A percentile compares a stretch with the other conserved stretches of the same genome.
These are phyloP conservation scores for Stephanocyclus meneghinianus DNA, from an alignment of 352 stramenopile genomes.

Conservation along the genomic window DNA sequence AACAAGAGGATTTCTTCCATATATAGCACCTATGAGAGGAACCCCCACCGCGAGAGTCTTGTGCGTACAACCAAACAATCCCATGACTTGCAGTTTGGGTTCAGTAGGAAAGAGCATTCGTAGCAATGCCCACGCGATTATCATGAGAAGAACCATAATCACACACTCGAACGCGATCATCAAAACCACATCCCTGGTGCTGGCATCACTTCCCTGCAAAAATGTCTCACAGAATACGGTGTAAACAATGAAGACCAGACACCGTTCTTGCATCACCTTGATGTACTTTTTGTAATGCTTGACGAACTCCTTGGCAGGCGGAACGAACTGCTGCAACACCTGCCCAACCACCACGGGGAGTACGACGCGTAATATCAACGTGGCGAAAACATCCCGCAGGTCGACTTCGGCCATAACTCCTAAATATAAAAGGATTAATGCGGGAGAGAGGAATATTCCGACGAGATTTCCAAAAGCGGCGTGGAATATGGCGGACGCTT, in stretches of 20 bases:
- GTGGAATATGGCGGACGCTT: slow-evolving; percentile 71
- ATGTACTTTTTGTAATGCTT: slow-evolving; percentile 56
- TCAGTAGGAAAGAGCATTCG: slow-evolving; percentile 52
- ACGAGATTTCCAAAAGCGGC: slow-evolving; percentile 62
- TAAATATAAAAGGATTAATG: slow-evolving; percentile 63
- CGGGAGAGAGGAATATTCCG: slow-evolving; percentile 66
- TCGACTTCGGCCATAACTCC: slow-evolving; percentile 52
- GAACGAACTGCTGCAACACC: slow-evolving; percentile 59
- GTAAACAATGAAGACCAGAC: slow-evolving; percentile 68
- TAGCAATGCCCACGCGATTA: slow-evolving; percentile 58
- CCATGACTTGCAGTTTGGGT: slow-evolving; percentile 65
- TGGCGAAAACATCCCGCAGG: slow-evolving; percentile 57
- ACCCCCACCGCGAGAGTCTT: slow-evolving; percentile 72
- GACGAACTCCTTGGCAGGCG: slow-evolving; percentile 44
- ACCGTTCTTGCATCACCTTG: slow-evolving; percentile 61
- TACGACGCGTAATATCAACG: slow-evolving; percentile 56
- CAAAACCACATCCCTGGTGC: slow-evolving; percentile 44
- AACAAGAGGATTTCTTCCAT: slow-evolving; percentile 32
- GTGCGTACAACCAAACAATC: slow-evolving; percentile 66
- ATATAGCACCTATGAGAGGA: slow-evolving; percentile 27
- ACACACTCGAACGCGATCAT: slow-evolving; percentile 62
- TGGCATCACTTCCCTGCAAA: slow-evolving; percentile 28
- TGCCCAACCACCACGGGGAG: slow-evolving; percentile 64
- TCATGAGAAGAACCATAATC: slow-evolving; percentile 53
- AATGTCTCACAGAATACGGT: slow-evolving; percentile 75